A percentile compares a stretch with the other conserved stretches of the same genome.
phyloP scores from a whole-genome alignment of 2,329 filamentous ascomycete species.

The Fusarium stilboides region DNA sequence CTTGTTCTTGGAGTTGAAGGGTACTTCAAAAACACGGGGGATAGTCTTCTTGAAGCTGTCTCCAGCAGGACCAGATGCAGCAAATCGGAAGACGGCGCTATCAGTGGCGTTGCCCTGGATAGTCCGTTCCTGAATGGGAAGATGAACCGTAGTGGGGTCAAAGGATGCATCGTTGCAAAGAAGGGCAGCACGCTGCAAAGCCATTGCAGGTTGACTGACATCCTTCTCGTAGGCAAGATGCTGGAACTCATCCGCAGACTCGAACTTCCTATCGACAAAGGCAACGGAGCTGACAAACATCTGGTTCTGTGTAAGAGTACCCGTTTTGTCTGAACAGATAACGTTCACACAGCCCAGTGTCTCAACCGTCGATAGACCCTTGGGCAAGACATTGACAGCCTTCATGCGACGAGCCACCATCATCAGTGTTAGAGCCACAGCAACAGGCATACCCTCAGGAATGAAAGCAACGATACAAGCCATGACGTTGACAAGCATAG shows the following conservation, averaged over 20 bases:
- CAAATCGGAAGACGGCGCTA: slow-evolving; percentile 59
- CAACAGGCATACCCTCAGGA: slow-evolving; percentile 59
- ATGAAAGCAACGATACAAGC: slow-evolving; percentile 60
- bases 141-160: slow-evolving; percentile 55
- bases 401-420: slow-evolving; percentile 62
- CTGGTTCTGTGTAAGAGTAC: slow-evolving; percentile 61
- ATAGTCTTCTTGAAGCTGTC: slow-evolving; percentile 40
- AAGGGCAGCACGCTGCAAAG: slow-evolving; percentile 31
- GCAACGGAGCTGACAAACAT: slow-evolving; percentile 60
- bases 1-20: slow-evolving; percentile 68
- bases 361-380: slow-evolving; percentile 60
- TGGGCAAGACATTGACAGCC: slow-evolving; percentile 59
- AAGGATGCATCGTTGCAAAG: slow-evolving; percentile 62
- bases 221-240: not conserved
- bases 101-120: slow-evolving; percentile 63
- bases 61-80: slow-evolving; percentile 45
- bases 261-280: slow-evolving; percentile 54
- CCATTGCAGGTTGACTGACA: not conserved
- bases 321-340: slow-evolving; percentile 61
- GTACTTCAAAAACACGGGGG: slow-evolving; percentile 58
- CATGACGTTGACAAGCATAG: slow-evolving; percentile 63
- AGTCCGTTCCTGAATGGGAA: slow-evolving; percentile 54
- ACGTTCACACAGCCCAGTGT: slow-evolving; percentile 62
- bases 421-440: slow-evolving; percentile 59
- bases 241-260: slow-evolving; percentile 49